Conservation (phyloP, 129 eudicot species). For the Flaveria robusta region DNA sequence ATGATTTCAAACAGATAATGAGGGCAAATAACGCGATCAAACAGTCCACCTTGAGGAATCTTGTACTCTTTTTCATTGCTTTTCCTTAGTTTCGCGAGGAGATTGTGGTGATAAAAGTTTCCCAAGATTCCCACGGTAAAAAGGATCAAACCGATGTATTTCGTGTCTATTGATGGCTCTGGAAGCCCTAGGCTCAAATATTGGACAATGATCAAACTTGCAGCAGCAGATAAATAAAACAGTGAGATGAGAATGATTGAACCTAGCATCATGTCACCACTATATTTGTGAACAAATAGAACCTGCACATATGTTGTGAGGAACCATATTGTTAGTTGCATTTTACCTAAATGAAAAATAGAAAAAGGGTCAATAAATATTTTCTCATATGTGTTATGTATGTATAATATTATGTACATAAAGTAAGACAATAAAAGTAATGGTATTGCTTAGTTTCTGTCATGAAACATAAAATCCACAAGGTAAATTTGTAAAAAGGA, state of each 20-base stretch:
- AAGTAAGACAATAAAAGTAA: too few relatives aligned
- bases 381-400: too few relatives aligned
- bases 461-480: too few relatives aligned
- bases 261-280: slow-evolving; percentile 47
- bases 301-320: slow-evolving; percentile 34
- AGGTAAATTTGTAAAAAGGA: too few relatives aligned
- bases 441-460: too few relatives aligned
- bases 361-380: too few relatives aligned
- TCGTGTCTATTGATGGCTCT: slow-evolving; percentile 57
- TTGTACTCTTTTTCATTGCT: slow-evolving; percentile 50
- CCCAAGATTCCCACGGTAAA: slow-evolving; percentile 52
- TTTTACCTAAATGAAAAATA: too few relatives aligned
- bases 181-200: slow-evolving; percentile 33
- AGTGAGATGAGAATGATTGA: slow-evolving; percentile 30
- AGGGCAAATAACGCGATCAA: slow-evolving; percentile 62
- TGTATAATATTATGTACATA: too few relatives aligned
- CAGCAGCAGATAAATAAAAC: slow-evolving; percentile 34
- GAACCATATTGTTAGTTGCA: too few relatives aligned
- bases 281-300: slow-evolving; percentile 63
- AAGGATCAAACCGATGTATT: slow-evolving; percentile 41
- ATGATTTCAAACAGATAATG: slow-evolving; percentile 64
- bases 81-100: slow-evolving; percentile 51
- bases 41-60: slow-evolving; percentile 62
- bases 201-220: slow-evolving; percentile 41
- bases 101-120: slow-evolving; percentile 67